Base-by-base conservation (phyloP, 768 basidiomycete species). In the Solioccasus polychromus region DNA sequence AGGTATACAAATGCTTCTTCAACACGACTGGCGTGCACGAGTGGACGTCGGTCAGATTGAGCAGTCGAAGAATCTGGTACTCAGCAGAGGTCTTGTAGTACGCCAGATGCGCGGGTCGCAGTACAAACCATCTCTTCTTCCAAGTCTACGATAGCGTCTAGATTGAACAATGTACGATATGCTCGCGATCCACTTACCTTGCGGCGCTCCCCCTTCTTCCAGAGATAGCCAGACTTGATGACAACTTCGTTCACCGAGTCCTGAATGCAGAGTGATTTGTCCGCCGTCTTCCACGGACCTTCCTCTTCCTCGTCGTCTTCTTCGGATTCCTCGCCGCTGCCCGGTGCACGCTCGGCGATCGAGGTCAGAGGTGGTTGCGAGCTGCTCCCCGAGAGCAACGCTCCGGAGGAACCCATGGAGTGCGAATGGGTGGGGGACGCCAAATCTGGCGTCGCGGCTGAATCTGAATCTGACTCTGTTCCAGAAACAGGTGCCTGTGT, bases 81-180 rank as follows among this genome's bases (percentile, higher is more conserved):
- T 99, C 95, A 45, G 89, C 88, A 25, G 88, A 84, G 38, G 80
- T 92, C 74, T 98, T 97, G 80, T 98, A 98, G 68, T 95, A 97
- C 4, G 92, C 92, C 39, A 99, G 71, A 66, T 96, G 92, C 3
- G 87, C 88, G 1, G 91, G 81, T 15, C 95, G 81, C 47, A 99
- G 71, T 2, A 99, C 96, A 57, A 98, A 98, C 95, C 95, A 98
- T 18, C 94, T 80, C 69, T 93, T 94, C 77, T 98, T 97, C 96
- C 96, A 99, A 2, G 88, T 92, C 93, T 95, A 60, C 35, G 17
- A 40, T 32, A 44, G 42, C 40, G 25, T 47, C 37, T 42, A 42
- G 32, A 44, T 42, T 10, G 40, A n/a, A 31, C 20, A 47, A 42
- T 5, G 30, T 37, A 28, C 48, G 2, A 12, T 25, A 20, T 19